Conservation (phyloP, 495 filamentous ascomycete genomes). For the Daldinia bambusicola region DNA sequence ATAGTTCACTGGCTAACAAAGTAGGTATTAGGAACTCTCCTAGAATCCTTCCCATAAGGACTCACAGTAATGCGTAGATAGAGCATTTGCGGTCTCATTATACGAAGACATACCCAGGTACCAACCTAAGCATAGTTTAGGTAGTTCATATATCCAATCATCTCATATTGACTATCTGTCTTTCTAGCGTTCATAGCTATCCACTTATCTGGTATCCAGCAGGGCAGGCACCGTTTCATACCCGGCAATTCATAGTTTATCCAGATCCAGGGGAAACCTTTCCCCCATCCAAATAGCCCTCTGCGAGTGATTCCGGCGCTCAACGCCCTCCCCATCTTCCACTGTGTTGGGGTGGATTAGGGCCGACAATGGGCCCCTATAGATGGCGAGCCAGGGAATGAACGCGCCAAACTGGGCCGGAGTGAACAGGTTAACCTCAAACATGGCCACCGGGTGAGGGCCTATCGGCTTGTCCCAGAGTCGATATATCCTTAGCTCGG, state of each 20-base stretch:
- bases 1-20: no score
- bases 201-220: neutral
- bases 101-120: no score
- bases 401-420: constrained; percentile 91
- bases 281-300: constrained; percentile 88
- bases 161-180: no score
- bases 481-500: constrained; percentile 83
- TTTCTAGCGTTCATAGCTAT: no score
- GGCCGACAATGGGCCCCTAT: constrained; percentile 82
- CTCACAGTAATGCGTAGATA: no score
- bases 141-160: no score
- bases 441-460: constrained; percentile 87
- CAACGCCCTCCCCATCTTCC: constrained; percentile 55
- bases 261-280: constrained; percentile 72
- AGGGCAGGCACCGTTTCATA: neutral
- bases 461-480: constrained; percentile 82
- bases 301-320: constrained; percentile 74
- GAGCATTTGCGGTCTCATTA: no score
- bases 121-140: no score
- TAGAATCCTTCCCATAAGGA: no score
- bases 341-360: constrained; percentile 85
- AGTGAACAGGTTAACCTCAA: constrained; percentile 89
- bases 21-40: no score
- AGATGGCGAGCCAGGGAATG: constrained; percentile 83
- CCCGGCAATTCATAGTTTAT: constrained; percentile 55